A percentile compares a stretch with the other conserved stretches of the same genome.
Evolutionary conservation across 2,329 filamentous ascomycete genomes (phyloP).

Genomic region (Meredithiella fracta): DNA sequence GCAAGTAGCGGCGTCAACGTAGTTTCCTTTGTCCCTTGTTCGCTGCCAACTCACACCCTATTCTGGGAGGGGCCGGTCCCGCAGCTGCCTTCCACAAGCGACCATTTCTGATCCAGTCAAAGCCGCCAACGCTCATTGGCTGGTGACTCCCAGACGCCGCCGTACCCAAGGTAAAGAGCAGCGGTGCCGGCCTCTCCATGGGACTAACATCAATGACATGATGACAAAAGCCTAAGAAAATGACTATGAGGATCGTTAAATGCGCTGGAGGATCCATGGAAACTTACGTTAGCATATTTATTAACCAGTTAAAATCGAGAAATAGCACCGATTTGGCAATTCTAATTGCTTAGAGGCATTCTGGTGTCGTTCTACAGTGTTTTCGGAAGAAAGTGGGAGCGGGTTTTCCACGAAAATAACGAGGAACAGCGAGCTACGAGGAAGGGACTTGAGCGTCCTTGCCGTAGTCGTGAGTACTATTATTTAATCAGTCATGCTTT

Average conservation of each 20-base stretch:
- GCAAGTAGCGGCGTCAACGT: not conserved
- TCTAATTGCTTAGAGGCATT: not conserved
- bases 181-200: not conserved
- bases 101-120: not conserved
- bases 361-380: not conserved
- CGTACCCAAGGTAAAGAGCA: not conserved
- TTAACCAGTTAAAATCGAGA: not conserved
- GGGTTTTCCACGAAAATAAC: conserved; percentile 1
- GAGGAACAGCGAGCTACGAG: conserved; percentile 1
- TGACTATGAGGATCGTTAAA: not conserved
- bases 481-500: not conserved
- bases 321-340: conserved; percentile 1
- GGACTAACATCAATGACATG: not conserved
- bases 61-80: not conserved
- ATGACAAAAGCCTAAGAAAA: not conserved
- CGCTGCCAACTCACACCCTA: not conserved
- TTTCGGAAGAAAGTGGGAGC: not conserved
- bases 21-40: conserved; percentile 1
- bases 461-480: not conserved
- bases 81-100: not conserved
- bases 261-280: not conserved
- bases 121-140: not conserved
- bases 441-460: not conserved
- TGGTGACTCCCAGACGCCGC: not conserved
- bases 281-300: not conserved